Conservation (phyloP, 1,284 basidiomycete genomes). For the Ganoderma sinense region DNA sequence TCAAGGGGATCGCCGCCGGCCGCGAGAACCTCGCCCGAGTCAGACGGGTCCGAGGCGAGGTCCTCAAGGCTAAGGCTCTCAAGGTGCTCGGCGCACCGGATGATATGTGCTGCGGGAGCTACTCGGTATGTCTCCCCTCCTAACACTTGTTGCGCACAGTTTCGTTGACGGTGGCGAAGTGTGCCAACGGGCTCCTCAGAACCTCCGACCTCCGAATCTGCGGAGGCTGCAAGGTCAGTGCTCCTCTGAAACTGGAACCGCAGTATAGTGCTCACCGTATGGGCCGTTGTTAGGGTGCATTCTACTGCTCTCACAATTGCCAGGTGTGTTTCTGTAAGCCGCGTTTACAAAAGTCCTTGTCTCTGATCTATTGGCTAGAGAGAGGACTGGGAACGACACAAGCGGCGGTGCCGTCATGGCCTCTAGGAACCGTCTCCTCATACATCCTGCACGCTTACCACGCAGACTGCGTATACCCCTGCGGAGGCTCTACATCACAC, state of each 20-base stretch:
- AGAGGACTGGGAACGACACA: slow-evolving; percentile 33
- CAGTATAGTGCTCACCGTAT: neutral
- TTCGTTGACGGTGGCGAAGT: slow-evolving; percentile 1
- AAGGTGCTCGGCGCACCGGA: slow-evolving; percentile 34
- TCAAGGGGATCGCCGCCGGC: slow-evolving; percentile 42
- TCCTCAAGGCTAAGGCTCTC: slow-evolving; percentile 38
- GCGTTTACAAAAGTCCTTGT: neutral
- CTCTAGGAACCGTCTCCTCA: neutral
- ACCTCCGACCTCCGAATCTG: slow-evolving; percentile 20
- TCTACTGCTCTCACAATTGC: slow-evolving; percentile 35
- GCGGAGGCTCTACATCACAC: neutral
- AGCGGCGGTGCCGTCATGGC: slow-evolving; percentile 17
- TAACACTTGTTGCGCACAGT: too few relatives aligned
- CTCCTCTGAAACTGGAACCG: neutral
- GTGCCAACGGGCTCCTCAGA: slow-evolving; percentile 21
- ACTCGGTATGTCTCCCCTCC: slow-evolving; percentile 18
- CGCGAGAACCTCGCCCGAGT: slow-evolving; percentile 44
- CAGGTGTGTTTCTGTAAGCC: slow-evolving; percentile 23
- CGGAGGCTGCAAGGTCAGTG: slow-evolving; percentile 24
- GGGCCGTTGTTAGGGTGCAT: slow-evolving; percentile 26
- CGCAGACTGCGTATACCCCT: neutral
- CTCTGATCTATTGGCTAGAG: slow-evolving; percentile 18
- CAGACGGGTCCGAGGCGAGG: slow-evolving; percentile 39
- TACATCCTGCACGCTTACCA: neutral
- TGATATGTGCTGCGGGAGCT: slow-evolving; percentile 41